Conservation (phyloP, 1,284 basidiomycete species). For the Chondrostereum purpureum region DNA sequence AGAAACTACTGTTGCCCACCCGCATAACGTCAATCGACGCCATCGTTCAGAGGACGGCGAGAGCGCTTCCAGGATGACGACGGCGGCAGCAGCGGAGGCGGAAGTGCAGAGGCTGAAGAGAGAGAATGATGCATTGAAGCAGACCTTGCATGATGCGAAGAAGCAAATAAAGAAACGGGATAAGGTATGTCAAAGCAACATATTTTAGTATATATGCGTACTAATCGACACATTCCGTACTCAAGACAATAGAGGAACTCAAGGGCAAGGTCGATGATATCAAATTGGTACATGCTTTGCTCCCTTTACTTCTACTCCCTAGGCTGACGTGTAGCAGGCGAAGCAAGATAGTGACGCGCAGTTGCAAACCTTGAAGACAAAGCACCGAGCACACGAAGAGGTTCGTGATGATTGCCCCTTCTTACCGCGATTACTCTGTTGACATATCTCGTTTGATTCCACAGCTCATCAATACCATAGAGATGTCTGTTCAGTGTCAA, state of each 20-base stretch:
- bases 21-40: constrained; percentile 8
- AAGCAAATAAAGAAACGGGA: constrained; percentile 49
- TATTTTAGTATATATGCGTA: too few relatives aligned
- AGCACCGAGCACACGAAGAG: constrained; percentile 48
- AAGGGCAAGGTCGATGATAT: constrained; percentile 31
- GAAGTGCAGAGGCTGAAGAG: constrained; percentile 44
- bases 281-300: constrained; percentile 23
- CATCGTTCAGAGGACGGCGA: constrained; percentile 5
- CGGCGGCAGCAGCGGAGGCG: constrained; percentile 18
- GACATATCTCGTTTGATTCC: not conserved
- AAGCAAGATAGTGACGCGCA: constrained; percentile 43
- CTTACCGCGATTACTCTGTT: not conserved
- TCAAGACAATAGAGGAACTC: constrained; percentile 47
- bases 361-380: constrained; percentile 38
- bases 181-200: constrained; percentile 51
- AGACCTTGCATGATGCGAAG: constrained; percentile 41
- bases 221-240: too few relatives aligned
- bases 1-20: not conserved
- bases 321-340: constrained; percentile 30
- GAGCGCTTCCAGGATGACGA: not conserved
- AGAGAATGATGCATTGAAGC: constrained; percentile 37
- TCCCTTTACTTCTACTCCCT: not conserved
- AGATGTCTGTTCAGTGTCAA: constrained; percentile 58
- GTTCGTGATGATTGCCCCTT: constrained; percentile 25
- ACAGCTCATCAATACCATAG: constrained; percentile 49